Conservation (phyloP, 345 rosid genomes). For the Populus deltoides region DNA sequence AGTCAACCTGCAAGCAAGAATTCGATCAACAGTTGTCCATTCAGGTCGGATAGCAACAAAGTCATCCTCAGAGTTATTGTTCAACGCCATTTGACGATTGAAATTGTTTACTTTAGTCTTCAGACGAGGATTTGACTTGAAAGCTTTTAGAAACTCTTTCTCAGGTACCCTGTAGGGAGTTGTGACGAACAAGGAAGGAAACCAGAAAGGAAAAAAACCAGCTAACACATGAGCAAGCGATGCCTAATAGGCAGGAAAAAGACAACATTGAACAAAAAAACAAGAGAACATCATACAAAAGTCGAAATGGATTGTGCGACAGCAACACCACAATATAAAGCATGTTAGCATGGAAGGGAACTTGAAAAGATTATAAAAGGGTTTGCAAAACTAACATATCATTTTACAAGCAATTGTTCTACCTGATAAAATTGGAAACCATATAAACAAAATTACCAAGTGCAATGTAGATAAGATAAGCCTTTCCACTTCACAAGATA, state of each 20-base stretch:
- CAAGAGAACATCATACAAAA: not conserved
- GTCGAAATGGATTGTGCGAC: not conserved
- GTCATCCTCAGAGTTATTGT: slow-evolving; percentile 74
- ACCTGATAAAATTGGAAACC: not conserved
- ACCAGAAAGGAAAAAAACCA: not conserved
- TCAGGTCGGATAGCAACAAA: slow-evolving; percentile 88
- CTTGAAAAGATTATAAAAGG: not conserved
- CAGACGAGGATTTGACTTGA: slow-evolving; percentile 85
- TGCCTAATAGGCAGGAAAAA: slow-evolving; percentile 5
- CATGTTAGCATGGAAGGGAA: not conserved
- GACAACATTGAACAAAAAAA: not conserved
- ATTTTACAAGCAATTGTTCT: not conserved
- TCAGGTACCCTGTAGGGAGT: slow-evolving; percentile 71
- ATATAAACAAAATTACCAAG: slow-evolving; percentile 52
- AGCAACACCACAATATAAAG: not conserved
- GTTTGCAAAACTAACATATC: not conserved
- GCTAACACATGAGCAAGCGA: slow-evolving; percentile 5
- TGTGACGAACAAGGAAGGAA: not conserved
- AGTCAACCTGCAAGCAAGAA: slow-evolving; percentile 81
- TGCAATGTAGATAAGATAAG: slow-evolving; percentile 90
- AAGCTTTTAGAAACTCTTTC: slow-evolving; percentile 86
- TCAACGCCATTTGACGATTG: slow-evolving; percentile 65
- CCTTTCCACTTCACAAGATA: slow-evolving; percentile 99
- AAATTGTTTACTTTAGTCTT: slow-evolving; percentile 89
- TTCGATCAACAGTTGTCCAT: slow-evolving; percentile 98